Base-by-base conservation (phyloP, 176 grass and related monocot species). In the Coix lacrymajobi region DNA sequence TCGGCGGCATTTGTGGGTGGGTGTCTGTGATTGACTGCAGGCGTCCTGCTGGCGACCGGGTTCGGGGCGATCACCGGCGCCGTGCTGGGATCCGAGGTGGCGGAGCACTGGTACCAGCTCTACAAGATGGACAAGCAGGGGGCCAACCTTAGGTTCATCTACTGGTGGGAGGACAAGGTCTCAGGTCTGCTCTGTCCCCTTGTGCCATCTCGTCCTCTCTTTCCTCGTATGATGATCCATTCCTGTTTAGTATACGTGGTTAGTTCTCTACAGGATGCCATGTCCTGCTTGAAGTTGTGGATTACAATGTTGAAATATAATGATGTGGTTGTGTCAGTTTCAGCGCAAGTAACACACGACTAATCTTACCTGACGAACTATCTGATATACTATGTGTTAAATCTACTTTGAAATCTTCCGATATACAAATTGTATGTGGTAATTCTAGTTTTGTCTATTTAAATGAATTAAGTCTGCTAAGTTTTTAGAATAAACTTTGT, bases 121-220 rank as follows among this genome's bases (percentile, higher is more conserved):
- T 96, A 99, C 89, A 99, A 94, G 87, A 89, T 89, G 79, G 93
- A 99, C 85, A 99, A 91, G 89, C 88, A 89, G 78, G 88, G 68
- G 52, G 86, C 92, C 40, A 97, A 94, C 87, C 92, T 97, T 26
- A 90, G 95, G 52, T 99, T 99, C 81, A 90, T 99, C 45, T 99
- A 99, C 81, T 99, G 96, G 96, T 99, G 96, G 96, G 96, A 99
- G 86, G 93, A 99, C 80, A 99, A 99, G 92, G 92, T 90, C 43
- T 57, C 92, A 96, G 93, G 93, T 99, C 3, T 66, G 81, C 81
- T 86, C 36, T 57, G 22, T 24, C 52, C 52, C 39, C 15, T 73
- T 26, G 22, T 79, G 25, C 3, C 30, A 44, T 79, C 83, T 30
- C 15, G 25, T 72, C 4, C 24, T 11, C 17, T 0, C 26, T 2